Conservation (phyloP, 208 protist genomes). For the Phytomonas francai region DNA sequence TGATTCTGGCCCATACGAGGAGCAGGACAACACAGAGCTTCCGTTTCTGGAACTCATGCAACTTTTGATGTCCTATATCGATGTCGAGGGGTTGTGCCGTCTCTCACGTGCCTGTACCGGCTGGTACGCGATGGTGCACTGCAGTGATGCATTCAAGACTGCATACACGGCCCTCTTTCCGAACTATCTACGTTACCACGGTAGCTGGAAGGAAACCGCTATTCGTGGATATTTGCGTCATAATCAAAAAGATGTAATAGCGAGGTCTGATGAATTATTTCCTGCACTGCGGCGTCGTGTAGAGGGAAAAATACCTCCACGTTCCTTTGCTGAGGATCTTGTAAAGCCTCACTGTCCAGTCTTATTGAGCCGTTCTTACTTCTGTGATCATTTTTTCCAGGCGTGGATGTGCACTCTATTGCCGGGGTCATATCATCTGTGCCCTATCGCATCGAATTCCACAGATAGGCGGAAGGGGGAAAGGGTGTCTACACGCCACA, state of each 20-base stretch:
- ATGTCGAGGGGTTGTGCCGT: slow-evolving; percentile 54
- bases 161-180: slow-evolving; percentile 57
- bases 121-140: slow-evolving; percentile 77
- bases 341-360: slow-evolving; percentile 36
- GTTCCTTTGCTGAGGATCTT: neutral
- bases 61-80: slow-evolving; percentile 54
- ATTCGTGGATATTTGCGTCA: slow-evolving; percentile 34
- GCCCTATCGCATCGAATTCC: slow-evolving; percentile 1
- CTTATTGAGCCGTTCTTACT: slow-evolving; percentile 48
- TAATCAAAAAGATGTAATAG: neutral
- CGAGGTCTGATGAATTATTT: neutral
- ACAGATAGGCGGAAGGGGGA: neutral
- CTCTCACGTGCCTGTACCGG: slow-evolving; percentile 68
- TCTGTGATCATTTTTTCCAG: slow-evolving; percentile 81
- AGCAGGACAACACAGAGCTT: slow-evolving; percentile 55
- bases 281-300: neutral
- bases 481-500: neutral
- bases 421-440: slow-evolving; percentile 64
- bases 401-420: slow-evolving; percentile 86
- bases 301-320: neutral
- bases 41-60: slow-evolving; percentile 65
- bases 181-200: slow-evolving; percentile 39
- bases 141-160: slow-evolving; percentile 72
- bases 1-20: slow-evolving; percentile 29
- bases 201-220: slow-evolving; percentile 75